phyloP scores from a whole-genome alignment of 306 rosid species.

The Castanospermum australe region DNA sequence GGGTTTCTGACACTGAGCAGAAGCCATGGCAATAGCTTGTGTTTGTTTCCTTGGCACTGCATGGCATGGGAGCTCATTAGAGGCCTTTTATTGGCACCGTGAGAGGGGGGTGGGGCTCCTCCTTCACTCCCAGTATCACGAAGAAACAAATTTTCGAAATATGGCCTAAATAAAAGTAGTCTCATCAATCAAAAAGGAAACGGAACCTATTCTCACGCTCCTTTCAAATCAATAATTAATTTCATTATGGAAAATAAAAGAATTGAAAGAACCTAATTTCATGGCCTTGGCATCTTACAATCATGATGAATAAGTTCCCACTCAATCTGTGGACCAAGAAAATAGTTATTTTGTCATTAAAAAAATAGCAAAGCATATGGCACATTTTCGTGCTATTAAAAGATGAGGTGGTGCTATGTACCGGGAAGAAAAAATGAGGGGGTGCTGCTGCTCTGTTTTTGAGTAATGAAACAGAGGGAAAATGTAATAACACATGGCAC shows the following conservation, averaged over 20 bases:
- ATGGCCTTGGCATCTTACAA: constrained; percentile 21
- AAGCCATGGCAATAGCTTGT: constrained; percentile 41
- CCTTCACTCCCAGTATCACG: constrained; percentile 1
- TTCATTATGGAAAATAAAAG: constrained; percentile 20
- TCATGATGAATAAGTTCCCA: constrained; percentile 34
- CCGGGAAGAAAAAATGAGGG: no score
- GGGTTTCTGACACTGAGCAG: constrained; percentile 43
- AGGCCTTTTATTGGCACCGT: constrained; percentile 37
- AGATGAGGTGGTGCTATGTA: no score
- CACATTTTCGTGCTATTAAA: background rate
- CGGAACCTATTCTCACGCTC: constrained; percentile 35
- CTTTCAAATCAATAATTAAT: background rate
- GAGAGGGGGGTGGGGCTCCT: constrained; percentile 5
- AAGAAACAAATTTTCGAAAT: constrained; percentile 28
- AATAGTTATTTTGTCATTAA: background rate
- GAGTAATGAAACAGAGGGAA: no score
- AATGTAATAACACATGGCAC: no score
- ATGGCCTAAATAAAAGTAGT: constrained; percentile 24
- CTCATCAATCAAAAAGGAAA: background rate
- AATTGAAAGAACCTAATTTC: constrained; percentile 24
- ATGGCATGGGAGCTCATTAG: background rate
- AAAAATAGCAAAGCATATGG: no score
- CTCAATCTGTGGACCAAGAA: constrained; percentile 22
- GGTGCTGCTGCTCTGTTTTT: no score
- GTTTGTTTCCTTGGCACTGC: constrained; percentile 23